Evolutionary conservation across 176 grass and related monocot genomes (phyloP).

Genomic region (Urochloa ruziziensis): DNA sequence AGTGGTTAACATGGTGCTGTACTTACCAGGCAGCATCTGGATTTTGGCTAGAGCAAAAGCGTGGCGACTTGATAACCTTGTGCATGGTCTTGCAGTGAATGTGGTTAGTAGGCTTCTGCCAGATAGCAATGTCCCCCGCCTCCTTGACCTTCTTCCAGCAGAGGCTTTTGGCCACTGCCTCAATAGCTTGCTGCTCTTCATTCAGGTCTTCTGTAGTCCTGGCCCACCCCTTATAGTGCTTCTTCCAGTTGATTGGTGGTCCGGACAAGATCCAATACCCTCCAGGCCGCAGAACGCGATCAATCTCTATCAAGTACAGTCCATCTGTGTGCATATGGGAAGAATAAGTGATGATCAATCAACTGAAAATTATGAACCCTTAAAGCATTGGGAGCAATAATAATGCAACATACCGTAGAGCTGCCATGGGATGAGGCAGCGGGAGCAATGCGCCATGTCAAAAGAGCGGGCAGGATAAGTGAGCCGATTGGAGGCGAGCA

Average conservation of each 20-base stretch:
- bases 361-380: neutral
- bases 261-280: conserved; percentile 99
- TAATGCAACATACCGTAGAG: conserved; percentile 48
- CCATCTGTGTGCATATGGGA: conserved; percentile 52
- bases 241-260: conserved; percentile 94
- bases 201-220: conserved; percentile 62
- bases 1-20: neutral
- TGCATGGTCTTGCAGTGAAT: conserved; percentile 66
- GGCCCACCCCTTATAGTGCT: conserved; percentile 70
- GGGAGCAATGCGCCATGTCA: conserved; percentile 95
- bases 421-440: conserved; percentile 94
- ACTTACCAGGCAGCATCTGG: conserved; percentile 83
- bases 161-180: conserved; percentile 60
- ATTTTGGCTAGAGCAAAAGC: conserved; percentile 55
- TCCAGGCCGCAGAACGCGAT: conserved; percentile 81
- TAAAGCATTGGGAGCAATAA: neutral
- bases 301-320: conserved; percentile 82
- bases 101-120: conserved; percentile 93
- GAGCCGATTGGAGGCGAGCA: conserved; percentile 77
- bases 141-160: conserved; percentile 95
- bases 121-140: conserved; percentile 76
- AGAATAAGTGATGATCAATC: neutral
- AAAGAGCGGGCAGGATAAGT: conserved; percentile 87
- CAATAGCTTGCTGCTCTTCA: conserved; percentile 67
- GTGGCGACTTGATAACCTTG: conserved; percentile 54